These are phyloP conservation scores for Polytolypa hystricis DNA, from an alignment of 2,329 filamentous ascomycete genomes.

Conservation along the genomic window DNA sequence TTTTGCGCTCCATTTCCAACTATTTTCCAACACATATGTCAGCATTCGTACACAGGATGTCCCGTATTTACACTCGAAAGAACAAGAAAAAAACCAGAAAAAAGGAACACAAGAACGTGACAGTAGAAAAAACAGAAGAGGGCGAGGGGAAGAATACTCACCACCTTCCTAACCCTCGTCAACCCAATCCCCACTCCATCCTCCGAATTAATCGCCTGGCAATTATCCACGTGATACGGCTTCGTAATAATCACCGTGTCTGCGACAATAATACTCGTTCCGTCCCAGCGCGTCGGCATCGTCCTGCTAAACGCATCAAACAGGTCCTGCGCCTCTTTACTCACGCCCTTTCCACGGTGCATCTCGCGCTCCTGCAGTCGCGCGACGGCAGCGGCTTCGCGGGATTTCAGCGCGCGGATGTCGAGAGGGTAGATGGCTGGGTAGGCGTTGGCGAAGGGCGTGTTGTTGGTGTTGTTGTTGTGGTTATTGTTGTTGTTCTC, in stretches of 20 bases:
- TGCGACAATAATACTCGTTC: slow-evolving; percentile 47
- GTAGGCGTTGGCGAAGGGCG: slow-evolving; percentile 39
- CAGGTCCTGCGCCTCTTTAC: slow-evolving; percentile 50
- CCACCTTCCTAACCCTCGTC: slow-evolving; percentile 37
- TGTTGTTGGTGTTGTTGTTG: slow-evolving; percentile 23
- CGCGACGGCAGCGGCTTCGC: slow-evolving; percentile 45
- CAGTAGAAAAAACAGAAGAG: neutral
- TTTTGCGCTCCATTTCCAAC: slow-evolving; percentile 40
- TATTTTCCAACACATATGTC: too few species aligned
- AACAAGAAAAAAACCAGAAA: neutral
- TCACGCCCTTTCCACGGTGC: slow-evolving; percentile 50
- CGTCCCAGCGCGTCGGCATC: slow-evolving; percentile 51
- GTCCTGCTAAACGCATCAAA: slow-evolving; percentile 52
- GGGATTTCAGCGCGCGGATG: slow-evolving; percentile 41
- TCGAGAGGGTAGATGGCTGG: slow-evolving; percentile 39
- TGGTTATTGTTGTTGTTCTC: too few species aligned
- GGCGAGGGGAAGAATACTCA: slow-evolving; percentile 22
- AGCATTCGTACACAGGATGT: too few species aligned
- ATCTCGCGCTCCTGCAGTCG: slow-evolving; percentile 47
- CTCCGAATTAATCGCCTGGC: slow-evolving; percentile 31
- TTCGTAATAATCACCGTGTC: slow-evolving; percentile 49
- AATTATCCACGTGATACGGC: slow-evolving; percentile 48
- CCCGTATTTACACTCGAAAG: too few species aligned
- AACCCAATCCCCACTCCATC: slow-evolving; percentile 28
- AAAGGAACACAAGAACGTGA: neutral